phyloP scores from a whole-genome alignment of 1,284 basidiomycete species.

The Moesziomyces antarcticus region DNA sequence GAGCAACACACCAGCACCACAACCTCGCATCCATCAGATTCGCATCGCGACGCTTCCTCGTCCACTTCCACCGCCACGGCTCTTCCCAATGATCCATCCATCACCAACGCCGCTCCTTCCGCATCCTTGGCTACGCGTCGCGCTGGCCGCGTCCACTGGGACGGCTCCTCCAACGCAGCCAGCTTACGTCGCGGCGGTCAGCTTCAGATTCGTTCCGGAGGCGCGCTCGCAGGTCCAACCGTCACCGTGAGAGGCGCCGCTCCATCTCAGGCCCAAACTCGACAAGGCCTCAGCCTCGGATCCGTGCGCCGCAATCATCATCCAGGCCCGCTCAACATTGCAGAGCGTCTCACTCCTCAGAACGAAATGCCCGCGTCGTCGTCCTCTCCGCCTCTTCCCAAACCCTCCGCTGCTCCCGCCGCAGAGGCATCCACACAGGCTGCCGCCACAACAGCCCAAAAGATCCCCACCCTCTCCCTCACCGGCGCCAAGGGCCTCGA shows the following conservation, averaged over 20 bases:
- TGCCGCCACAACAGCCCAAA: not conserved
- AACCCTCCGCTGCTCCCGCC: not conserved
- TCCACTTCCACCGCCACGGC: constrained; percentile 10
- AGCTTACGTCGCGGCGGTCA: constrained; percentile 34
- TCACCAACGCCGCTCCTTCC: not conserved
- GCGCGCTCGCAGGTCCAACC: constrained; percentile 40
- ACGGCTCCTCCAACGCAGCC: constrained; percentile 43
- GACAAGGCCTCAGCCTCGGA: constrained; percentile 24
- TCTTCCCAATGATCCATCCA: not conserved
- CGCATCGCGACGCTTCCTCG: constrained; percentile 10
- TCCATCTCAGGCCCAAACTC: constrained; percentile 8
- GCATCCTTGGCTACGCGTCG: constrained; percentile 15
- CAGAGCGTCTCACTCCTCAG: constrained; percentile 35
- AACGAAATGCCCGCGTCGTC: constrained; percentile 13
- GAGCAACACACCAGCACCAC: constrained; percentile 1
- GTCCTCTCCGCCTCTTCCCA: not conserved
- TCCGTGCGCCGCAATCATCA: constrained; percentile 55
- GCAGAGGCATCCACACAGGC: not conserved
- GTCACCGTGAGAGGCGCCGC: constrained; percentile 48
- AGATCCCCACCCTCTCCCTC: constrained; percentile 46
- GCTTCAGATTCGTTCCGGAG: constrained; percentile 33
- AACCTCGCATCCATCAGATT: constrained; percentile 7
- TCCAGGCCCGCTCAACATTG: constrained; percentile 62
- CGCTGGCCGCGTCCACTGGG: constrained; percentile 46
- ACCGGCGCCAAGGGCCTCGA: constrained; percentile 58